Evolutionary conservation across 805 yeast genomes (phyloP).

Genomic region (Yarrowia deformans): DNA sequence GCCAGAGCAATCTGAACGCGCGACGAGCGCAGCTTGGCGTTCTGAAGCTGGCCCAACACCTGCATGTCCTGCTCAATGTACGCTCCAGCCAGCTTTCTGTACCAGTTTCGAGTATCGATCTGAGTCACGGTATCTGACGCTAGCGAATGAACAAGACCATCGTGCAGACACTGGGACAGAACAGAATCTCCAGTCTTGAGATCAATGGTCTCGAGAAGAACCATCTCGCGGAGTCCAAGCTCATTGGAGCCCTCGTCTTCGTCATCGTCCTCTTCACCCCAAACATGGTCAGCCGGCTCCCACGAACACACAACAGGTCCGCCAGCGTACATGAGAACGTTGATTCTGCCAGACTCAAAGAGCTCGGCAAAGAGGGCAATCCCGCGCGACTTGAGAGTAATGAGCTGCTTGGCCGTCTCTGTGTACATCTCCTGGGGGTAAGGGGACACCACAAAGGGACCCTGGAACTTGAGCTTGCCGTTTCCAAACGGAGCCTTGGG

Average conservation of each 20-base stretch:
- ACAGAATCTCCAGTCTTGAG: neutral
- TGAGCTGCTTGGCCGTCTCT: conserved; percentile 54
- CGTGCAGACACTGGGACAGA: conserved; percentile 2
- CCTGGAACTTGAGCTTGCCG: conserved; percentile 51
- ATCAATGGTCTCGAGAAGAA: conserved; percentile 20
- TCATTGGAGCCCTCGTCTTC: neutral
- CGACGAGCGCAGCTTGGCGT: conserved; percentile 5
- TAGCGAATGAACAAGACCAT: conserved; percentile 11
- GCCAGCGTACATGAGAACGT: conserved; percentile 43
- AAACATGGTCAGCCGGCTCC: neutral
- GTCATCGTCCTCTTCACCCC: conserved; percentile 15
- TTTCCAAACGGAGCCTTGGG: conserved; percentile 19
- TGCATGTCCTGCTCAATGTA: conserved; percentile 21
- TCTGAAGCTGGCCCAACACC: conserved; percentile 6
- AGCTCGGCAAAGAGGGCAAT: conserved; percentile 44
- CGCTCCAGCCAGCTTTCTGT: conserved; percentile 10
- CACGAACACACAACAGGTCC: conserved; percentile 22
- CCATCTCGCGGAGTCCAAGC: conserved; percentile 5
- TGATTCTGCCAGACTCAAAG: conserved; percentile 44
- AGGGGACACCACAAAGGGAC: conserved; percentile 63
- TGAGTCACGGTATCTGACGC: neutral
- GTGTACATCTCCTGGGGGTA: conserved; percentile 63
- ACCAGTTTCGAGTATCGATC: conserved; percentile 32
- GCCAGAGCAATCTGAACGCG: neutral
- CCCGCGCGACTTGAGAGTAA: conserved; percentile 44